phyloP scores from a whole-genome alignment of 768 basidiomycete genomes.

The Kwoniella dendrophila region DNA sequence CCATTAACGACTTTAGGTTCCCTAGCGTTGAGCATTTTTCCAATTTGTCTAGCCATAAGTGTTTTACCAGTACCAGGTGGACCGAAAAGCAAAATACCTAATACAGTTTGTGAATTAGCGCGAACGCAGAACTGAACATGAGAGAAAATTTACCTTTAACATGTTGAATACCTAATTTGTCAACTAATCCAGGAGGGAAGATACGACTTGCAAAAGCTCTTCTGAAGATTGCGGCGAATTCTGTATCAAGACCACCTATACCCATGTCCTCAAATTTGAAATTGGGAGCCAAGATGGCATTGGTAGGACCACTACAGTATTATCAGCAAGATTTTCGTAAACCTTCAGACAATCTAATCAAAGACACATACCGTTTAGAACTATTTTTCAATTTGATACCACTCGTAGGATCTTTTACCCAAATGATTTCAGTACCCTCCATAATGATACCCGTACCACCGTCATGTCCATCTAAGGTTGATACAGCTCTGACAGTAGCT shows the following conservation, averaged over 20 bases:
- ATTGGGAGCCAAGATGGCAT: conserved; percentile 93
- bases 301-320: conserved; percentile 73
- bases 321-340: background rate
- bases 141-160: conserved; percentile 93
- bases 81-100: conserved; percentile 90
- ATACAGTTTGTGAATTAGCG: background rate
- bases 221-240: conserved; percentile 95
- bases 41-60: conserved; percentile 95
- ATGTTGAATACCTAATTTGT: conserved; percentile 96
- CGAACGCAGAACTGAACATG: conserved; percentile 14
- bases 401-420: conserved; percentile 80
- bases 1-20: conserved; percentile 99
- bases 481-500: conserved; percentile 69
- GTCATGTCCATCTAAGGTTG: conserved; percentile 59
- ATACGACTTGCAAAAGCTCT: conserved; percentile 97
- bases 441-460: conserved; percentile 72
- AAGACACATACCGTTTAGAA: conserved; percentile 72
- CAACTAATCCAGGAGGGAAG: conserved; percentile 95
- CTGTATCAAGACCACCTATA: conserved; percentile 92
- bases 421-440: conserved; percentile 86
- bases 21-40: conserved; percentile 96
- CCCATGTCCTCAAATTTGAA: conserved; percentile 99
- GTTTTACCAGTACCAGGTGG: conserved; percentile 99
- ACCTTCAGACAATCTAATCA: background rate
- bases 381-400: conserved; percentile 88